phyloP scores from a whole-genome alignment of 345 rosid genomes.

The Mercurialis annua region DNA sequence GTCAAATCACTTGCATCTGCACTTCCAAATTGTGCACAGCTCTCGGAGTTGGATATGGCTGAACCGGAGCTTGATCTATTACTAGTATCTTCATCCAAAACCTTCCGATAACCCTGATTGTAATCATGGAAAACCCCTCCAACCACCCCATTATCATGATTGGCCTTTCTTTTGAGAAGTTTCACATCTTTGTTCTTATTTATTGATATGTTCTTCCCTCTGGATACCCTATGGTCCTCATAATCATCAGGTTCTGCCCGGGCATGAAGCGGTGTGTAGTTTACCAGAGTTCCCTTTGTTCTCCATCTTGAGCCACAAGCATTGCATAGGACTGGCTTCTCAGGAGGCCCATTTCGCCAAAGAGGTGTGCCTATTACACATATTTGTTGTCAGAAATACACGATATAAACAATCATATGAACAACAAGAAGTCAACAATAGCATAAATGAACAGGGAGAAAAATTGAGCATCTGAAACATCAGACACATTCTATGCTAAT shows the following conservation, averaged over 20 bases:
- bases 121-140: constrained; percentile 46
- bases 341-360: constrained; percentile 98
- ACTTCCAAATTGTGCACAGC: constrained; percentile 82
- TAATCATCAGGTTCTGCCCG: constrained; percentile 62
- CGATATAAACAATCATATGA: not conserved
- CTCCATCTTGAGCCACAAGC: constrained; percentile 99
- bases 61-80: constrained; percentile 97
- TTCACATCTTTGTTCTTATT: constrained; percentile 62
- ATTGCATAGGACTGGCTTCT: constrained; percentile 96
- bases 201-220: constrained; percentile 50
- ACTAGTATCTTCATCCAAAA: constrained; percentile 75
- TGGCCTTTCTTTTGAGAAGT: constrained; percentile 69
- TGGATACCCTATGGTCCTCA: constrained; percentile 56
- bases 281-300: constrained; percentile 77
- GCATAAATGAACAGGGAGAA: constrained; percentile 5
- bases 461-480: constrained; percentile 6
- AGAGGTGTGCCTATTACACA: constrained; percentile 75
- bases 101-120: constrained; percentile 47
- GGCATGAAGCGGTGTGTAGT: constrained; percentile 79
- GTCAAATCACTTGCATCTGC: constrained; percentile 88
- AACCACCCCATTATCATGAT: constrained; percentile 40
- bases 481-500: not conserved
- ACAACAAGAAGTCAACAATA: not conserved
- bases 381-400: constrained; percentile 19
- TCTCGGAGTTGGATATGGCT: constrained; percentile 91